Percentiles rank a stretch among this genome's conserved stretches.
phyloP scores from a whole-genome alignment of 1,284 basidiomycete genomes.

The Microbotryomycetes sp. region DNA sequence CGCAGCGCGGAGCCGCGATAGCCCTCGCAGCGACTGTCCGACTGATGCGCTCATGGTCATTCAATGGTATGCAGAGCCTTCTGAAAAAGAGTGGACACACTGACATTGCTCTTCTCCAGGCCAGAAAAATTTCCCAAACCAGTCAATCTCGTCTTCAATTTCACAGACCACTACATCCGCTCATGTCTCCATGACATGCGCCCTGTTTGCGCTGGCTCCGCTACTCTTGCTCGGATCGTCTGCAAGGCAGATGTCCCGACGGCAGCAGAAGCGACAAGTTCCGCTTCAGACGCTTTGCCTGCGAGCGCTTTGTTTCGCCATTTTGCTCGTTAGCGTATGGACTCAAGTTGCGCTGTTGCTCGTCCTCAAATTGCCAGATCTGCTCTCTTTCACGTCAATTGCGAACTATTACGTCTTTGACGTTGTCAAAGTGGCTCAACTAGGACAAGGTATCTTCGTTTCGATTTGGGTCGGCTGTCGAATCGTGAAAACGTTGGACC shows the following conservation, averaged over 20 bases:
- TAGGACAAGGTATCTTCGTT: neutral
- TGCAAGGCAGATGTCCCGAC: neutral
- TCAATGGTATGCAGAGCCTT: slow-evolving; percentile 23
- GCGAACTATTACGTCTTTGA: too few relatives aligned
- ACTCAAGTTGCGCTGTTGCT: neutral
- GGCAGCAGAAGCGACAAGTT: neutral
- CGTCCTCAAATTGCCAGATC: neutral
- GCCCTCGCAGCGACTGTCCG: slow-evolving; percentile 7
- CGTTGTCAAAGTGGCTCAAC: neutral
- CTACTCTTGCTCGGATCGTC: neutral
- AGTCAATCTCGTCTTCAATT: slow-evolving; percentile 2
- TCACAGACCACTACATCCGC: neutral
- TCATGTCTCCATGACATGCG: neutral
- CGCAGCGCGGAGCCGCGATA: neutral
- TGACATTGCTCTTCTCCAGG: neutral
- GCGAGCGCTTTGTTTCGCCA: slow-evolving; percentile 8
- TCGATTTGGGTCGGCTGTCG: neutral
- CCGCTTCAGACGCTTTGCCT: neutral
- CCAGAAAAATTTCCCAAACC: slow-evolving; percentile 20
- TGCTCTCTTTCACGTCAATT: too few relatives aligned
- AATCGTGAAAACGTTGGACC: neutral
- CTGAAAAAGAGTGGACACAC: too few relatives aligned
- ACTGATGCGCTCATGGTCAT: slow-evolving; percentile 25
- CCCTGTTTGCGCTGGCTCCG: neutral
- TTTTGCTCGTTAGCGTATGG: neutral